Percentiles rank a stretch among this genome's conserved stretches.
These are phyloP conservation scores for Aspergillus leporis DNA, from an alignment of 495 filamentous ascomycete species.

Conservation along the genomic window DNA sequence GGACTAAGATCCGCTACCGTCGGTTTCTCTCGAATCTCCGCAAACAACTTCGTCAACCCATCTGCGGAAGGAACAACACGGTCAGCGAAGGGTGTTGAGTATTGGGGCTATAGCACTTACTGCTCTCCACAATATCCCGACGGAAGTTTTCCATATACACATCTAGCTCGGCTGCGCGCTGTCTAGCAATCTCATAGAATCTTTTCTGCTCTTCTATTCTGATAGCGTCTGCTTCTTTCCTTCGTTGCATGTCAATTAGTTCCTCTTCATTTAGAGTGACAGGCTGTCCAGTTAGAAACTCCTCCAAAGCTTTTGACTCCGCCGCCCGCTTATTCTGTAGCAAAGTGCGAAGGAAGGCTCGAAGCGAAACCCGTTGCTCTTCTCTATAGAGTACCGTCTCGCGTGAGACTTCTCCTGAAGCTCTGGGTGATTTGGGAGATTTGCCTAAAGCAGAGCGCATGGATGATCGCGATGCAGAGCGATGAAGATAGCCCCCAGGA, in stretches of 20 bases:
- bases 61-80: constrained; percentile 42
- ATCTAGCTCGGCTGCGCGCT: constrained; percentile 88
- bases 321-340: constrained; percentile 83
- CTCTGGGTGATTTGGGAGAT: constrained; percentile 46
- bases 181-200: constrained; percentile 93
- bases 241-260: constrained; percentile 68
- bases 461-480: constrained; percentile 42
- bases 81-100: constrained; percentile 6
- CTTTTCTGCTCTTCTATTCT: constrained; percentile 86
- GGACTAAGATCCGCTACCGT: constrained; percentile 83
- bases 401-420: constrained; percentile 46
- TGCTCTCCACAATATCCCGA: constrained; percentile 72
- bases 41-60: constrained; percentile 89
- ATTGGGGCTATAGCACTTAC: constrained; percentile 48
- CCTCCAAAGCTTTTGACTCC: constrained; percentile 72
- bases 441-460: constrained; percentile 29
- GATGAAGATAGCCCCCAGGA: constrained; percentile 26
- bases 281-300: constrained; percentile 74
- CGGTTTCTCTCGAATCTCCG: constrained; percentile 85
- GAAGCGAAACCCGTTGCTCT: constrained; percentile 85
- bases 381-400: constrained; percentile 75
- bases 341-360: constrained; percentile 83
- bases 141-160: constrained; percentile 94
- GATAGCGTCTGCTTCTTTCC: constrained; percentile 83
- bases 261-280: constrained; percentile 79